Evolutionary conservation across 140 eudicot genomes (phyloP).

Genomic region (Stevia rebaudiana): DNA sequence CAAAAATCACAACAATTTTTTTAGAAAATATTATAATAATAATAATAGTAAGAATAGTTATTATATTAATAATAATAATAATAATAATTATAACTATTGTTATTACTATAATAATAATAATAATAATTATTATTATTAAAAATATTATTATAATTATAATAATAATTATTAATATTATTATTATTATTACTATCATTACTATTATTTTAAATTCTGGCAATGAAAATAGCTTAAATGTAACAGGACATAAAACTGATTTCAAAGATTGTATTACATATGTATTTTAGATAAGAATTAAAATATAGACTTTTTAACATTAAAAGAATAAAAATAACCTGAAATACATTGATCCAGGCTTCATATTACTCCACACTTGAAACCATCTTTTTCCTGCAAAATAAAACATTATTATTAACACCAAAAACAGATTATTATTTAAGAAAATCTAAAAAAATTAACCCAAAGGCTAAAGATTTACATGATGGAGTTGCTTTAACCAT

Average conservation of each 20-base stretch:
- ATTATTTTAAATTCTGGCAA: background rate
- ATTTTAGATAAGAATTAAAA: no score
- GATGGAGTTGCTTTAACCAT: constrained; percentile 5
- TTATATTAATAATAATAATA: no score
- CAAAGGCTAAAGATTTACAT: constrained; percentile 12
- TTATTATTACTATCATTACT: background rate
- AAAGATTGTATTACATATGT: constrained; percentile 1
- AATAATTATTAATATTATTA: no score
- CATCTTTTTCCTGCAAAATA: constrained; percentile 24
- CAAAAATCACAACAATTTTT: constrained; percentile 16
- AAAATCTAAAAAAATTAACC: background rate
- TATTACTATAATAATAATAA: background rate
- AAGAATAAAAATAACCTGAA: constrained; percentile 17
- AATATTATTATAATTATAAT: no score
- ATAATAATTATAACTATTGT: no score
- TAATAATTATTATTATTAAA: background rate
- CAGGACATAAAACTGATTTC: background rate
- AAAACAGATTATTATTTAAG: background rate
- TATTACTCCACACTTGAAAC: constrained; percentile 8
- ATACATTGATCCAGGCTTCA: constrained; percentile 2
- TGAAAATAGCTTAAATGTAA: background rate
- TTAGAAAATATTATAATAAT: background rate
- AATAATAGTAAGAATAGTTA: background rate
- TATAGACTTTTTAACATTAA: background rate
- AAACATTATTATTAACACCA: constrained; percentile 8